Evolutionary conservation across 2,329 filamentous ascomycete genomes (phyloP).

Genomic region (Verticillium longisporum): DNA sequence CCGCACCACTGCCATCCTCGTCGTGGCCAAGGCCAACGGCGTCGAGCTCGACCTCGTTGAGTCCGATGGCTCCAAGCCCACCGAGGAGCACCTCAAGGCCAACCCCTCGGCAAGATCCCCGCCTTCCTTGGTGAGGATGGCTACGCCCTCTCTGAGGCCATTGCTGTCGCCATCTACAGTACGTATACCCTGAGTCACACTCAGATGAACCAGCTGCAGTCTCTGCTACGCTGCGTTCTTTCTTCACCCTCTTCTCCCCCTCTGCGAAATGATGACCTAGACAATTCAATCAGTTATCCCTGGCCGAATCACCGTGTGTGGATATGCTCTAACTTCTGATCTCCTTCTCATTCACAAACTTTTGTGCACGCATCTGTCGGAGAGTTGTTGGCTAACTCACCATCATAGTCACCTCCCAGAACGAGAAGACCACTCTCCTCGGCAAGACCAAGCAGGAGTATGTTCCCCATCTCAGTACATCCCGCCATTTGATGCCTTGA

Average conservation of each 20-base stretch:
- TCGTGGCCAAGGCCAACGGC: conserved; percentile 95
- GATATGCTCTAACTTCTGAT: conserved; percentile 86
- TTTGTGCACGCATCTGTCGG: conserved; percentile 20
- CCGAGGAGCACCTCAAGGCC: conserved; percentile 73
- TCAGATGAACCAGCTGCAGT: background rate
- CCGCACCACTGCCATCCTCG: conserved; percentile 81
- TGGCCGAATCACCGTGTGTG: conserved; percentile 78
- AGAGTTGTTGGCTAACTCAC: conserved; percentile 11
- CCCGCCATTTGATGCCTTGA: conserved; percentile 1
- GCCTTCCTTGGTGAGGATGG: conserved; percentile 90
- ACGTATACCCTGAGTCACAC: conserved; percentile 40
- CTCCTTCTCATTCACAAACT: conserved; percentile 20
- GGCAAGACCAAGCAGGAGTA: conserved; percentile 99
- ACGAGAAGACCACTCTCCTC: conserved; percentile 98
- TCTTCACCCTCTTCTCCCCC: conserved; percentile 1
- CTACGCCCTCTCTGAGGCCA: conserved; percentile 79
- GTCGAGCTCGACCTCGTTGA: conserved; percentile 83
- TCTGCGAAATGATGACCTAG: conserved; percentile 60
- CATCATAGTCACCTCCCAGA: conserved; percentile 88
- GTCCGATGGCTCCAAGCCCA: conserved; percentile 58
- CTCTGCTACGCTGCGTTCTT: background rate
- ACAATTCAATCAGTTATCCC: conserved; percentile 89
- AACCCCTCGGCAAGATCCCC: conserved; percentile 87
- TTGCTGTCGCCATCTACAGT: conserved; percentile 98
- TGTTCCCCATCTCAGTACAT: conserved; percentile 18